phyloP scores from a whole-genome alignment of 2,329 filamentous ascomycete species.

The Claviceps citrina region DNA sequence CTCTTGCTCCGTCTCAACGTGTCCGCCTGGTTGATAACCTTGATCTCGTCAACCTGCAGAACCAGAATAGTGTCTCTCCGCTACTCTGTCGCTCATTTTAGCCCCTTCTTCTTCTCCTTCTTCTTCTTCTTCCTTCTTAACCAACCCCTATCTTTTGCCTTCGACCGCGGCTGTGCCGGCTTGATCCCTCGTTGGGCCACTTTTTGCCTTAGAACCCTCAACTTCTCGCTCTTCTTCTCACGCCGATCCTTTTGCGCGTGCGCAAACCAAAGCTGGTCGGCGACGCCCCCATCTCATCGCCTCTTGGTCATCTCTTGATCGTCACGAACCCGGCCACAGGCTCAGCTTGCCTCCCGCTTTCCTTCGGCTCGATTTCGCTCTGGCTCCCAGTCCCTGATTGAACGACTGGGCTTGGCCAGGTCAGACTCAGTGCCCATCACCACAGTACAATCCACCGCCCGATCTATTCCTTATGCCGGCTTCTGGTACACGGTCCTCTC shows the following conservation, averaged over 20 bases:
- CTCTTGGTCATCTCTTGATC: background rate
- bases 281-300: background rate
- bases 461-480: constrained; percentile 47
- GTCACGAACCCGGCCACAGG: background rate
- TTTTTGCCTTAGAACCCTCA: background rate
- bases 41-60: background rate
- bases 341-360: background rate
- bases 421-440: background rate
- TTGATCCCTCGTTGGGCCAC: constrained; percentile 3
- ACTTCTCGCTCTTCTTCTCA: background rate
- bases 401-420: background rate
- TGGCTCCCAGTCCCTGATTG: background rate
- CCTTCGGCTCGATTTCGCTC: background rate
- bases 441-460: background rate
- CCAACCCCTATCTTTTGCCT: background rate
- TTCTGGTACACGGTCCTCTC: constrained; percentile 58
- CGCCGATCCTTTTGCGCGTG: background rate
- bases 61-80: background rate
- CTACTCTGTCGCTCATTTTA: constrained; percentile 6
- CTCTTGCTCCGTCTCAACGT: background rate
- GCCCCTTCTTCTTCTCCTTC: too few relatives aligned
- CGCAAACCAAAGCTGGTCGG: constrained; percentile 1
- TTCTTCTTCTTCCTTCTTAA: constrained; percentile 1
- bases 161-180: constrained; percentile 10
- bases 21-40: background rate